Evolutionary conservation across 495 filamentous ascomycete species (phyloP).

Genomic region (Trichodelitschia bisporula): DNA sequence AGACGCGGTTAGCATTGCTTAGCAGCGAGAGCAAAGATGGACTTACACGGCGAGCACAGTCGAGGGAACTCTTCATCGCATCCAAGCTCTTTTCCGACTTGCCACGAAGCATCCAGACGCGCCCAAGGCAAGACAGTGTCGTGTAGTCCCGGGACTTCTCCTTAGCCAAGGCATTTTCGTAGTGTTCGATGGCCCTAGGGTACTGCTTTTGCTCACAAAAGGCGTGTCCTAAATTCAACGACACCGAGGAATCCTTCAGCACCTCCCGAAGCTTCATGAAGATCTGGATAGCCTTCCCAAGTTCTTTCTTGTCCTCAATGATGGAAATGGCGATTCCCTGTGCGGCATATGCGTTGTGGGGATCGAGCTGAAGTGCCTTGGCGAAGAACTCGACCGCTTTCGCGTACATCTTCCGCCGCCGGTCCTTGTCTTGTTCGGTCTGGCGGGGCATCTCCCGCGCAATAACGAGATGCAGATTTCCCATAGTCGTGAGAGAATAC

Average conservation of each 20-base stretch:
- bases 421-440: conserved; percentile 70
- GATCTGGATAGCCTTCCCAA: conserved; percentile 52
- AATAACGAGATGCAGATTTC: conserved; percentile 63
- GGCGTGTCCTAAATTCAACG: conserved; percentile 78
- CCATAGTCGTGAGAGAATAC: conserved; percentile 88
- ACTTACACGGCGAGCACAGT: conserved; percentile 52
- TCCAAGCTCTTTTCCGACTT: conserved; percentile 53
- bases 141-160: conserved; percentile 54
- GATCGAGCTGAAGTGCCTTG: conserved; percentile 79
- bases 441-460: conserved; percentile 87
- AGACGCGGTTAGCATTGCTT: too few relatives aligned
- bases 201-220: conserved; percentile 77
- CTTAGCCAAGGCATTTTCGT: conserved; percentile 70
- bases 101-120: conserved; percentile 77
- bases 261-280: conserved; percentile 76
- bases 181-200: conserved; percentile 68
- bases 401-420: conserved; percentile 61
- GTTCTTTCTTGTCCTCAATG: conserved; percentile 78
- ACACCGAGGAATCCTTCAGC: conserved; percentile 62
- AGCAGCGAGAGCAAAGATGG: not conserved
- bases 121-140: conserved; percentile 73
- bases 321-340: conserved; percentile 89
- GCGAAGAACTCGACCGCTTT: conserved; percentile 96
- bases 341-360: conserved; percentile 82
- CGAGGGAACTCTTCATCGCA: conserved; percentile 68